Evolutionary conservation across 192 early-diverging fungal species (phyloP), one percentile per base, ranked within the genome.

Genomic region (Podila verticillata): DNA sequence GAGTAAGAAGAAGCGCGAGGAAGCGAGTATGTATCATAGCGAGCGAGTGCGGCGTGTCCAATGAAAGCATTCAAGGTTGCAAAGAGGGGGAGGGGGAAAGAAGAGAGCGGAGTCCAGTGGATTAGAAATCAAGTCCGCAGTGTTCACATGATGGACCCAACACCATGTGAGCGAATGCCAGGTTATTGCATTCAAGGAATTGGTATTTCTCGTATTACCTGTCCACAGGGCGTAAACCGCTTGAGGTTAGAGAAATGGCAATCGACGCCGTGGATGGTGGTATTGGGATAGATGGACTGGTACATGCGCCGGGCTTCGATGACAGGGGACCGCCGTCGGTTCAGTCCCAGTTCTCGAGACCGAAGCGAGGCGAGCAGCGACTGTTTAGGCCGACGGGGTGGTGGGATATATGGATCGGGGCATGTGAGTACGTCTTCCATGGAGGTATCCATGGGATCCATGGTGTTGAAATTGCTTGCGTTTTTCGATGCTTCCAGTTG

Each of bases 181-280:
- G 7, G 22, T 20, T 28, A 10, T 19, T 57, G 9, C 15, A 30
- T 61, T 31, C 3, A 19, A 9, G 51, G 44, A 30, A 17, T 32
- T 34, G 49, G 22, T 5, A 12, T 13, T 3, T 29, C 17, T 15
- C 13, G 29, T 7, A 24, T 56, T 79, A 71, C 75, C 59, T 79
- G 75, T 12, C 75, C 75, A 31, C 75, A 79, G 24, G 75, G 75
- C 28, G 75, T 79, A 34, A 79, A 79, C 59, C 65, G 65, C 44
- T 79, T 79, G 35, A 79, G 69, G 49, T 72, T 70, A 10, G 74
- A 79, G 65, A 72, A 79, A 28, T 71, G 69, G 34, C 75, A 72
- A 17, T 79, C 70, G 8, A 79, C 69, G 8, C 68, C 75, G 47
- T 79, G 75, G 60, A 79, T 54, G 51, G 75, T 79, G 3, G 75